These are phyloP conservation scores for Cenococcum geophilum DNA, from an alignment of 495 filamentous ascomycete species.

Conservation along the genomic window DNA sequence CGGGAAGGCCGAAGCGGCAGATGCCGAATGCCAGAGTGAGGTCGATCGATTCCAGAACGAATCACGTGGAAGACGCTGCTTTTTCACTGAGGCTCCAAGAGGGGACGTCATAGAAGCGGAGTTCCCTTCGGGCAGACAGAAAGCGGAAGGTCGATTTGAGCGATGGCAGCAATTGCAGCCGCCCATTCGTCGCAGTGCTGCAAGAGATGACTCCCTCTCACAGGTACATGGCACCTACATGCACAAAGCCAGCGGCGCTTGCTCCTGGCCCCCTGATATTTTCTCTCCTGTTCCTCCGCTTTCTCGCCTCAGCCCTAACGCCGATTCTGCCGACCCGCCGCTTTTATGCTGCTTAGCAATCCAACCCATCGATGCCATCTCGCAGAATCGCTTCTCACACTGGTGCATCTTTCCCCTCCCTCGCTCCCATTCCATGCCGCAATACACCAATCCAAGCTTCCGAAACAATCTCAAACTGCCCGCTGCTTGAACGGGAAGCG, in stretches of 20 bases:
- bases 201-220: too few relatives aligned
- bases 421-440: background rate
- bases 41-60: too few relatives aligned
- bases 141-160: too few relatives aligned
- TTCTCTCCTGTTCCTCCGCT: conserved; percentile 7
- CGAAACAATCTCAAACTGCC: background rate
- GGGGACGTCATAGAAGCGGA: too few relatives aligned
- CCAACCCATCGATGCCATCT: background rate
- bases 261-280: background rate
- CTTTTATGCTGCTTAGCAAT: conserved; percentile 9
- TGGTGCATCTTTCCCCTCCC: background rate
- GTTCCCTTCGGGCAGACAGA: too few relatives aligned
- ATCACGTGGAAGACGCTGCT: too few relatives aligned
- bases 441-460: background rate
- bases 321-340: background rate
- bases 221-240: too few relatives aligned
- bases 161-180: too few relatives aligned
- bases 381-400: background rate
- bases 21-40: too few relatives aligned
- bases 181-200: too few relatives aligned
- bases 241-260: background rate
- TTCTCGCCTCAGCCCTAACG: conserved; percentile 1
- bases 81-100: too few relatives aligned
- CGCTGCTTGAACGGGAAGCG: conserved; percentile 6
- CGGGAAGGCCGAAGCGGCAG: too few relatives aligned